Evolutionary conservation across 176 grass and related monocot species (phyloP), one percentile per base, ranked within the genome.

Genomic region (Phragmites australis): DNA sequence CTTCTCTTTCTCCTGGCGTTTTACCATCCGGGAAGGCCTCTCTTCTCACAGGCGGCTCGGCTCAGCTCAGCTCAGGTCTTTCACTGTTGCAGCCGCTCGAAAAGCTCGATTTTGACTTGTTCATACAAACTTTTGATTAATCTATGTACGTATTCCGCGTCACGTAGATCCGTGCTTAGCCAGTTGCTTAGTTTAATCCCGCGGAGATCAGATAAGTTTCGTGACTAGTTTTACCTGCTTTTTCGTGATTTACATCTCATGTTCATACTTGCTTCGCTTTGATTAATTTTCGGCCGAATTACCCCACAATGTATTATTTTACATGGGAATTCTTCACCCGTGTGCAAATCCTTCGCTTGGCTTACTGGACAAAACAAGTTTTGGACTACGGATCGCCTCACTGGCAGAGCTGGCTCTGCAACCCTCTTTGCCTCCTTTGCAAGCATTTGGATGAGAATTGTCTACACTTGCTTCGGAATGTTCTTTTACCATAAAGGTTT

Each of bases 61-160:
- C n/a, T n/a, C n/a, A n/a, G n/a, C n/a, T n/a, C n/a, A n/a, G n/a
- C n/a, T n/a, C n/a, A n/a, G n/a, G n/a, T n/a, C n/a, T n/a, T n/a
- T n/a, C n/a, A n/a, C n/a, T n/a, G n/a, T n/a, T n/a, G n/a, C 16
- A 2, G 48, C 64, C 16, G 37, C 61, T 32, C 0, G 5, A 50
- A 86, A 87, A 78, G 80, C 19, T 55, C 15, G 41, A 17, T 9
- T 78, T 78, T 83, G 86, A 83, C 69, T 9, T 9, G 71, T 82
- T 88, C 74, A 78, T 64, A 83, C 70, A 1, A 1, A 19, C 17
- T 65, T 77, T 87, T 0, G 8, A 0, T 42, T 45, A 70, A 18
- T 63, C 37, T 61, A 63, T 22, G 26, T 1, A 8, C 66, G 43
- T 16, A 56, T 8, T 80, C 58, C 25, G 40, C 17, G 27, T 67